Base-by-base conservation (phyloP, 2,329 filamentous ascomycete genomes). In the Zymoseptoria brevis region DNA sequence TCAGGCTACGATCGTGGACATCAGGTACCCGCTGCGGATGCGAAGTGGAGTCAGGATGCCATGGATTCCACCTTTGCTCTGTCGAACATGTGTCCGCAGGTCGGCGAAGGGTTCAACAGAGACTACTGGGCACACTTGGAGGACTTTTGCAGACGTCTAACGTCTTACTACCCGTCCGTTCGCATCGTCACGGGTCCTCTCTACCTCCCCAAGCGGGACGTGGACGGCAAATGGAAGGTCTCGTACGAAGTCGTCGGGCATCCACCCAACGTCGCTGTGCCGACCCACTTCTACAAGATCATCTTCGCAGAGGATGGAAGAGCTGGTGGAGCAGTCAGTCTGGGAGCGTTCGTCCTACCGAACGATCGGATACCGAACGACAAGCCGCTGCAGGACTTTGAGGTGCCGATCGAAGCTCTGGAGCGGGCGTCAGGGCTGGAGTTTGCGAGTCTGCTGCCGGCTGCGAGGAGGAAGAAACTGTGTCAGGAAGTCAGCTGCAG, bases 91-190 rank as follows among this genome's bases (percentile, higher is more conserved):
- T 96, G 92, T 72, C 94, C 94, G 30, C 94, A 99, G 77, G 94
- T 99, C 29, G 94, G 94, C 66, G 90, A 96, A 72, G 94, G 94
- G 60, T 99, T 99, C 81, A 99, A 99, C 78, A 84, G 94, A 55
- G 94, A 99, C 78, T 99, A 99, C 83, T 99, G 94, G 94, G 89
- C 94, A 45, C 94, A 99, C 75, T 92, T 99, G 66, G 94, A 99
- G 77, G 93, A 96, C 72, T 99, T 97, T 72, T 96, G 93, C 77
- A 84, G 94, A 8, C 81, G 90, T 19, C 80, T 99, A 65, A 93
- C 92, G 0, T 77, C 80, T 53, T 82, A 79, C 57, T 99, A 96
- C 72, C 92, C 93, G 0, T 88, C 84, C 50, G 93, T 99, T 24
- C 83, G 94, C 62, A 87, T 97, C 66, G 90, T 96, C 58, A 99